phyloP scores from a whole-genome alignment of 2,329 filamentous ascomycete species.

The Fusarium veterinarium region DNA sequence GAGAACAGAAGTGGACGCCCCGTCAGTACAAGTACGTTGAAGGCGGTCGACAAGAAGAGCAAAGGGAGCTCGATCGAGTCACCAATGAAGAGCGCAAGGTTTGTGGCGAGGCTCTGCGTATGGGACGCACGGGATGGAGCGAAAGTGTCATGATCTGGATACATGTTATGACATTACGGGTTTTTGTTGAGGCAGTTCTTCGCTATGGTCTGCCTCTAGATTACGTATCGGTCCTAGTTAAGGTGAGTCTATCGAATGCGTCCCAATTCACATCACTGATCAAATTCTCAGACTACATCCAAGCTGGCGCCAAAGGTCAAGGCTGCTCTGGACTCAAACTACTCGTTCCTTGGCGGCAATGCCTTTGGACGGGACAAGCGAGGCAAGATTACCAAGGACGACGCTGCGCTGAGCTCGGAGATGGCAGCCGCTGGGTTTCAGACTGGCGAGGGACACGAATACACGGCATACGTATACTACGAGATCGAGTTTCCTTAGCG shows the following conservation, averaged over 20 bases:
- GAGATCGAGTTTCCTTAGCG: conserved; percentile 79
- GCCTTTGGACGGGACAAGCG: conserved; percentile 95
- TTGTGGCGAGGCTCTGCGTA: conserved; percentile 89
- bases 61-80: conserved; percentile 84
- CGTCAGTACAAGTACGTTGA: conserved; percentile 94
- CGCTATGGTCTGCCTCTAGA: conserved; percentile 92
- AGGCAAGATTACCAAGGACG: conserved; percentile 90
- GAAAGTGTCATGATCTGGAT: conserved; percentile 97
- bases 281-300: conserved; percentile 73
- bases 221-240: conserved; percentile 85
- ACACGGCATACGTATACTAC: conserved; percentile 97
- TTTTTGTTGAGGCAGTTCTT: conserved; percentile 98
- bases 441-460: conserved; percentile 80
- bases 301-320: conserved; percentile 86
- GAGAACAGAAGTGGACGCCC: conserved; percentile 94
- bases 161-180: conserved; percentile 88
- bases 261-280: conserved; percentile 22
- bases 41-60: conserved; percentile 89
- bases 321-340: conserved; percentile 81
- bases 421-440: conserved; percentile 80
- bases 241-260: conserved; percentile 69
- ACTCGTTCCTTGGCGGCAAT: conserved; percentile 93
- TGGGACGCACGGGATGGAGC: conserved; percentile 92
- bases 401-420: conserved; percentile 80
- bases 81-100: conserved; percentile 88